Evolutionary conservation across 352 stramenopile genomes (phyloP).

Genomic region (Blastocystis sp.): DNA sequence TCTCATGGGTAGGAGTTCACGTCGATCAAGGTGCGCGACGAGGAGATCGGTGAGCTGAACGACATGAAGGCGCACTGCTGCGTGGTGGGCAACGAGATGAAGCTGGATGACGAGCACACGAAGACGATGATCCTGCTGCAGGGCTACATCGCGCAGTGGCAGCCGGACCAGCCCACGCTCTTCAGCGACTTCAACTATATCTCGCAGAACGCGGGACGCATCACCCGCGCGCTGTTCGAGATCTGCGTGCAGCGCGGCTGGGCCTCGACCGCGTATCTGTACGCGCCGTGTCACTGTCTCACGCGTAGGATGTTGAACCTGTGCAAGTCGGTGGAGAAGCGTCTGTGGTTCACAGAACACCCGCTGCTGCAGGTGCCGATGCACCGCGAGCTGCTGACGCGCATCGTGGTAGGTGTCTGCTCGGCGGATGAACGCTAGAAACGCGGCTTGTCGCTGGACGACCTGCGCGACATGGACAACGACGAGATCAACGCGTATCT

Average conservation of each 20-base stretch:
- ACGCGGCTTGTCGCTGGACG: constrained; percentile 77
- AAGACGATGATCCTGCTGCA: constrained; percentile 97
- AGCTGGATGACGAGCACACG: constrained; percentile 87
- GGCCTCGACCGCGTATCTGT: constrained; percentile 81
- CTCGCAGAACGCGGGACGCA: constrained; percentile 93
- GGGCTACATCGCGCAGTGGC: constrained; percentile 84
- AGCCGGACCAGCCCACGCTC: constrained; percentile 92
- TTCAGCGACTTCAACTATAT: constrained; percentile 99
- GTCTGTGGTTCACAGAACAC: constrained; percentile 94
- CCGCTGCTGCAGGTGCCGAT: constrained; percentile 89
- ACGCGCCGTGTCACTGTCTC: neutral
- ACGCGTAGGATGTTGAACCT: constrained; percentile 88
- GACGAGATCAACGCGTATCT: constrained; percentile 78
- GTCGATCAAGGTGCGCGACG: constrained; percentile 91
- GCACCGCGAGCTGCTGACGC: constrained; percentile 77
- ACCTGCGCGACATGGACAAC: constrained; percentile 75
- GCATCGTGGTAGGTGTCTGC: constrained; percentile 86
- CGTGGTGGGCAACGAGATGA: constrained; percentile 85
- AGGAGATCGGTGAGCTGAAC: constrained; percentile 91
- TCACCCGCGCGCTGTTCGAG: constrained; percentile 97
- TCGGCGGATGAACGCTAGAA: constrained; percentile 83
- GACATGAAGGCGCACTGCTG: constrained; percentile 86
- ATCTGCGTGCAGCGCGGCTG: constrained; percentile 91
- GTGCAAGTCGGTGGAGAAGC: constrained; percentile 94
- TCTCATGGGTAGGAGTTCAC: constrained; percentile 90